Conservation (phyloP, 352 stramenopile species). For the Aphanomyces invadans region DNA sequence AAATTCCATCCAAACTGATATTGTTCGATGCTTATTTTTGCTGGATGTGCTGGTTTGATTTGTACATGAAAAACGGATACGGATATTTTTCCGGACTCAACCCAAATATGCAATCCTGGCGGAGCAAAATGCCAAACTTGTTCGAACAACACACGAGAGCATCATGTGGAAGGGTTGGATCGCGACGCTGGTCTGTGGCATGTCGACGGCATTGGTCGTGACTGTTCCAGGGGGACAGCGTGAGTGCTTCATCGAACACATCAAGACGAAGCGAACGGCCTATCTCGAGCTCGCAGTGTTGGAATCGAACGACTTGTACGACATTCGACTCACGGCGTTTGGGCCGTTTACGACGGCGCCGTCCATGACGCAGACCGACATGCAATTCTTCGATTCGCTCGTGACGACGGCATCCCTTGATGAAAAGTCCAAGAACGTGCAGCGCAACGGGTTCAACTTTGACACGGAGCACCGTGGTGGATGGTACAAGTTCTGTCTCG, state of each 20-base stretch:
- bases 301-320: slow-evolving; percentile 56
- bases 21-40: no score
- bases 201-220: slow-evolving; percentile 42
- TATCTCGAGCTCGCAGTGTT: slow-evolving; percentile 75
- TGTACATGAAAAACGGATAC: no score
- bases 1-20: no score
- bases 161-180: no score
- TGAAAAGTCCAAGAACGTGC: slow-evolving; percentile 48
- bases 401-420: slow-evolving; percentile 51
- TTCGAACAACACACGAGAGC: no score
- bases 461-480: slow-evolving; percentile 73
- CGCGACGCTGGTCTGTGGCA: no score
- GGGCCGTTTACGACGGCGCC: slow-evolving; percentile 53
- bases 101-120: not conserved
- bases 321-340: slow-evolving; percentile 69
- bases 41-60: no score
- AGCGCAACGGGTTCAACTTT: slow-evolving; percentile 84
- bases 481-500: slow-evolving; percentile 81
- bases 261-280: slow-evolving; percentile 77
- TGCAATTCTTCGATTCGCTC: slow-evolving; percentile 73
- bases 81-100: not conserved
- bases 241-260: slow-evolving; percentile 81
- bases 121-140: no score
- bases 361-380: slow-evolving; percentile 36
- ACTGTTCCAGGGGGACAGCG: slow-evolving; percentile 41